A percentile compares a stretch with the other conserved stretches of the same genome.
These are phyloP conservation scores for Cercospora janseana DNA, from an alignment of 2,329 filamentous ascomycete genomes.

Conservation along the genomic window DNA sequence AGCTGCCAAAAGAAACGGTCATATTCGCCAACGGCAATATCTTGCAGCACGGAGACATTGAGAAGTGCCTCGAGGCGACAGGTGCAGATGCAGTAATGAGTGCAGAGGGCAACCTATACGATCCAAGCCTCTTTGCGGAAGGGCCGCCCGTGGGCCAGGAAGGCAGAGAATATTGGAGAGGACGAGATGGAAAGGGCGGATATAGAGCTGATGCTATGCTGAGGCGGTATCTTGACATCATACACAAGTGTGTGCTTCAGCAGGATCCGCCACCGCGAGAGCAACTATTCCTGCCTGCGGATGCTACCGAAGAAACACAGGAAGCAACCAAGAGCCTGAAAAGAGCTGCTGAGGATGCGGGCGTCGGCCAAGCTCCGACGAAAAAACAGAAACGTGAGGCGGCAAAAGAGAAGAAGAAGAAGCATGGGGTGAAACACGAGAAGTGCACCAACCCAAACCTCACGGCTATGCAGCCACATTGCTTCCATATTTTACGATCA, in stretches of 20 bases:
- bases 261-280: constrained; percentile 63
- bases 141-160: constrained; percentile 64
- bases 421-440: constrained; percentile 46
- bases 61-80: constrained; percentile 73
- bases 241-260: constrained; percentile 73
- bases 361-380: constrained; percentile 50
- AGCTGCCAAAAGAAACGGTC: constrained; percentile 80
- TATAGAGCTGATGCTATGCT: constrained; percentile 87
- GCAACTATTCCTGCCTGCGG: constrained; percentile 69
- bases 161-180: constrained; percentile 82
- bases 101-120: constrained; percentile 90
- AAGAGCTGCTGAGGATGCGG: constrained; percentile 39
- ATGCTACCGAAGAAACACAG: constrained; percentile 42
- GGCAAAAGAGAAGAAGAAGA: constrained; percentile 37
- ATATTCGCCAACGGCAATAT: constrained; percentile 97
- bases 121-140: constrained; percentile 79
- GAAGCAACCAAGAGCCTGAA: constrained; percentile 21
- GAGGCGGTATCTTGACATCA: constrained; percentile 84
- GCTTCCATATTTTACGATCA: constrained; percentile 86
- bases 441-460: constrained; percentile 63
- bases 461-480: constrained; percentile 79
- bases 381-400: constrained; percentile 53
- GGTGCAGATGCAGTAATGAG: constrained; percentile 94
- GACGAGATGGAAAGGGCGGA: constrained; percentile 73
- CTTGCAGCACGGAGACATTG: constrained; percentile 73